phyloP scores from a whole-genome alignment of 2,329 filamentous ascomycete species.

The Pyrenophora teres region DNA sequence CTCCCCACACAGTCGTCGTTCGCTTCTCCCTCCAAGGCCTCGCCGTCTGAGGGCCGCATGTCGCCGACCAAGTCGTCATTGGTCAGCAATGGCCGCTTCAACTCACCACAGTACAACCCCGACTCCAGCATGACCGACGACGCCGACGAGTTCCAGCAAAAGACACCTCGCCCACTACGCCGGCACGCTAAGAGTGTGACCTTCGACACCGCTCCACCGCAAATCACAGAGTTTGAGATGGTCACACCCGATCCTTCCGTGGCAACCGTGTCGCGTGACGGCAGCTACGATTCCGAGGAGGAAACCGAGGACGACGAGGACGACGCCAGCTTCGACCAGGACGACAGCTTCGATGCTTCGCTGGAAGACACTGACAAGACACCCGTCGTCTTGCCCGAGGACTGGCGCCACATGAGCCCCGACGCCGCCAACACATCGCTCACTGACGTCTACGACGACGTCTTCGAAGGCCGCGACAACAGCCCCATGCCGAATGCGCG shows the following conservation, averaged over 20 bases:
- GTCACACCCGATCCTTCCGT: slow-evolving; percentile 93
- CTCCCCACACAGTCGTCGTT: slow-evolving; percentile 61
- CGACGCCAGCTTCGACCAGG: slow-evolving; percentile 68
- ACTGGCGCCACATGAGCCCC: slow-evolving; percentile 83
- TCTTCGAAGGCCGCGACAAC: slow-evolving; percentile 66
- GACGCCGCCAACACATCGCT: slow-evolving; percentile 62
- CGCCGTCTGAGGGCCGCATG: slow-evolving; percentile 51
- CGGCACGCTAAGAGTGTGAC: slow-evolving; percentile 96
- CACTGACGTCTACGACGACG: slow-evolving; percentile 64
- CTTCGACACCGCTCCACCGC: slow-evolving; percentile 89
- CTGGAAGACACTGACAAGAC: slow-evolving; percentile 97
- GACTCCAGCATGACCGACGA: slow-evolving; percentile 45
- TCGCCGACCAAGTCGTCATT: slow-evolving; percentile 92
- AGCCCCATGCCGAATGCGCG: slow-evolving; percentile 68
- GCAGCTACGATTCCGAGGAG: slow-evolving; percentile 83
- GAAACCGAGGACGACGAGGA: slow-evolving; percentile 74
- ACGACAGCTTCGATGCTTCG: slow-evolving; percentile 94
- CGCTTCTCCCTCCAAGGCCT: slow-evolving; percentile 29
- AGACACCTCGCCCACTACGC: slow-evolving; percentile 70
- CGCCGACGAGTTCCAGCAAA: slow-evolving; percentile 61
- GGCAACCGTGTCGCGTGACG: slow-evolving; percentile 86
- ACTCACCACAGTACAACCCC: slow-evolving; percentile 49
- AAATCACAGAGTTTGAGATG: slow-evolving; percentile 98
- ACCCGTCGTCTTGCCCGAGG: slow-evolving; percentile 94
- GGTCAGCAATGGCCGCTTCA: slow-evolving; percentile 65